Evolutionary conservation across 345 rosid species (phyloP), one percentile per base, ranked within the genome.

Genomic region (Jatropha curcas): DNA sequence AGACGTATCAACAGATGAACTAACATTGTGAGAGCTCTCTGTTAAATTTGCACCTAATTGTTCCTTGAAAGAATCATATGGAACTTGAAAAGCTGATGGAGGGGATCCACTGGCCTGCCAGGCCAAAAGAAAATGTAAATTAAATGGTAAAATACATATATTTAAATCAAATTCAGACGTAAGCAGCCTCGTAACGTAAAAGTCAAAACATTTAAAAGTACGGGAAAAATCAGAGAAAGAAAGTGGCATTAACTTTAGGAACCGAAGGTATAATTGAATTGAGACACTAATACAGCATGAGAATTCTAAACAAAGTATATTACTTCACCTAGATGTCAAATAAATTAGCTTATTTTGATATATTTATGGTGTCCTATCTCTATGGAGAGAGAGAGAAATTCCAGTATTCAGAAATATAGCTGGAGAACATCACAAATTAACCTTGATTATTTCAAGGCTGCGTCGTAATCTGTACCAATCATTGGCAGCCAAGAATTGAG

Each of bases 381-480:
- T 28, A 22, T n/a, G 14, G 46, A 57, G 34, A 65, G 8, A 27
- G 17, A 73, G 24, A 50, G 27, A 35, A 3, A 69, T 22, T 50
- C 9, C 27, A 50, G 67, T 1, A 55, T 45, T 31, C 39, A 52
- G 43, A 41, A 24, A 5, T 61, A 65, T 50, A 28, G 46, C 22
- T 45, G 30, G 31, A 43, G 53, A 59, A 68, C 24, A 19, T 71
- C 31, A 67, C 11, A 66, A 76, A 51, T 81, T 20, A 72, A 94
- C 97, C 94, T 91, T 90, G 82, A 94, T 87, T 79, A 94, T 94
- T 86, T 92, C 97, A 71, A 94, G 96, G 85, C 97, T 92, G 70
- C 98, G 91, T 51, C 89, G 84, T 67, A 92, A 84, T 33, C 97
- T 87, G 74, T 90, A 90, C 98, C 98, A 90, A 79, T 94, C 86